These are phyloP conservation scores for Cyclospora cayetanensis DNA, from an alignment of 169 alveolate genomes.

Conservation along the genomic window DNA sequence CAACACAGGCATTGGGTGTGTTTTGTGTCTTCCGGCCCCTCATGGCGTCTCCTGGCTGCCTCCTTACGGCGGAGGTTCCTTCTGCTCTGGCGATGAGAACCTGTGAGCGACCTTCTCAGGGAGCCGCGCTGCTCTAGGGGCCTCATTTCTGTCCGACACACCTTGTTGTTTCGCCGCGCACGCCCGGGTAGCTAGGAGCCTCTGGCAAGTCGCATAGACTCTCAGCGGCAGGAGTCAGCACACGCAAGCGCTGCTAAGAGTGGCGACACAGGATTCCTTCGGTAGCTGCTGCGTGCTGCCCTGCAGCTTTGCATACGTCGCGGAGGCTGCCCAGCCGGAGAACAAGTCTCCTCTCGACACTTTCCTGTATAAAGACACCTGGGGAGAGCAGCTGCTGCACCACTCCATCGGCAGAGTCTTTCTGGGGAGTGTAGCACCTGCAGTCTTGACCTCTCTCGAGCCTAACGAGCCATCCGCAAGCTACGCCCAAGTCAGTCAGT, in stretches of 20 bases:
- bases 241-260: no score
- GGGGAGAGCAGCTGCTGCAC: constrained; percentile 59
- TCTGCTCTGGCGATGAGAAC: constrained; percentile 34
- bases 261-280: no score
- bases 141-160: no score
- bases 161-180: no score
- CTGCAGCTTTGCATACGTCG: not conserved
- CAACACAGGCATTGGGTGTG: not conserved
- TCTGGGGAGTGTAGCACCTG: constrained; percentile 5
- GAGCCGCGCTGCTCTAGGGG: no score
- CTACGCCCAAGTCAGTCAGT: constrained; percentile 32
- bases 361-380: constrained; percentile 23
- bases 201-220: no score
- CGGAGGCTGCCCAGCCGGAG: not conserved
- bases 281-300: not conserved
- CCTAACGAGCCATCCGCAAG: not conserved
- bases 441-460: not conserved
- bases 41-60: constrained; percentile 32
- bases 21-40: constrained; percentile 9
- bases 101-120: no score
- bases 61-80: constrained; percentile 51
- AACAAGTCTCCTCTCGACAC: not conserved
- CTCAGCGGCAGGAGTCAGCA: no score
- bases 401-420: constrained; percentile 1
- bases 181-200: no score